phyloP scores from a whole-genome alignment of 1,284 basidiomycete species.

The Hymenochaete sp. region DNA sequence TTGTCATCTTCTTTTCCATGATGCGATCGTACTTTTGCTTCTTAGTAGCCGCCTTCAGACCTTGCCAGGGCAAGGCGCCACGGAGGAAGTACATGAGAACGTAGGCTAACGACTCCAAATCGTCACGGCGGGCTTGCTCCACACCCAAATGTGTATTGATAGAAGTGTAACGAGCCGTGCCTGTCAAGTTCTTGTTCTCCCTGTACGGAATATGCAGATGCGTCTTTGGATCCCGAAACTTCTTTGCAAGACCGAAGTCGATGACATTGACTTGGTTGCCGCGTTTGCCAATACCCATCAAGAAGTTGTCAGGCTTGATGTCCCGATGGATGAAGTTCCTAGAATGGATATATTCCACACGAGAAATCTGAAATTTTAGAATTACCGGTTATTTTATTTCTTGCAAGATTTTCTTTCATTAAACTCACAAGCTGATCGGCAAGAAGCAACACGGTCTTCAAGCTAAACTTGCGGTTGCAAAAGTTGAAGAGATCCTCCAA shows the following conservation, averaged over 20 bases:
- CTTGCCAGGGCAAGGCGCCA: conserved; percentile 94
- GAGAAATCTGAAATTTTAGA: conserved; percentile 67
- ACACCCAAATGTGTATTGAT: conserved; percentile 99
- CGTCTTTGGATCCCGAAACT: conserved; percentile 99
- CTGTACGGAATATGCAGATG: conserved; percentile 99
- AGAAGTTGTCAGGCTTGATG: conserved; percentile 99
- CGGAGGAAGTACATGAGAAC: conserved; percentile 99
- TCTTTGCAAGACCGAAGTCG: conserved; percentile 99
- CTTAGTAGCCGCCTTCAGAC: conserved; percentile 96
- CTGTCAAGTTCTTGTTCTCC: conserved; percentile 99
- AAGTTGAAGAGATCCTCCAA: conserved; percentile 99
- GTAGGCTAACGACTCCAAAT: conserved; percentile 92
- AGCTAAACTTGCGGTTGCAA: conserved; percentile 95
- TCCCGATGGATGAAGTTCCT: conserved; percentile 99
- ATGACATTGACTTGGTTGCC: conserved; percentile 99
- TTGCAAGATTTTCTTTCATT: conserved; percentile 16
- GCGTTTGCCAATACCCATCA: conserved; percentile 99
- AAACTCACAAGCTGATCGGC: conserved; percentile 87
- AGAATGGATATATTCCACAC: conserved; percentile 98
- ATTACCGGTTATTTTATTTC: conserved; percentile 6
- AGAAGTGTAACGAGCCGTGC: conserved; percentile 97
- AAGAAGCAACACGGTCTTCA: conserved; percentile 95
- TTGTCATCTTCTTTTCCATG: conserved; percentile 99
- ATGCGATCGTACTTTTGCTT: conserved; percentile 99
- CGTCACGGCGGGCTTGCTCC: conserved; percentile 92